Evolutionary conservation across 1,284 basidiomycete genomes (phyloP).

Genomic region (Erythrobasidium hasegawianum): DNA sequence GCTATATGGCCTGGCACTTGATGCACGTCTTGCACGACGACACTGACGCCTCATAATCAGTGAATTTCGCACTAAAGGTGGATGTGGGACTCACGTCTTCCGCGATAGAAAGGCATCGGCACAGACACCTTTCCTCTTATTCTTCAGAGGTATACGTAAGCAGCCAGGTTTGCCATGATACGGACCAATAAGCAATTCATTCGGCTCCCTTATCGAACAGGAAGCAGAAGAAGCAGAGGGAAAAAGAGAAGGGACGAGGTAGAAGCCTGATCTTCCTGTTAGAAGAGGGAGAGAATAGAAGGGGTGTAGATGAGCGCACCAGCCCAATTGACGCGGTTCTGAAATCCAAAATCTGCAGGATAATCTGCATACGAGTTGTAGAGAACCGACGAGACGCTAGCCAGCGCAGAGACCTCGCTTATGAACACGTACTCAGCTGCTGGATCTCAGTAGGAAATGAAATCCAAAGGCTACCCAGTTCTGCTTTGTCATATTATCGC

Average conservation of each 20-base stretch:
- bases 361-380: slow-evolving; percentile 34
- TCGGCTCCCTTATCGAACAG: slow-evolving; percentile 15
- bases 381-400: slow-evolving; percentile 29
- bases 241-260: slow-evolving; percentile 48
- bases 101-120: slow-evolving; percentile 47
- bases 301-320: slow-evolving; percentile 1
- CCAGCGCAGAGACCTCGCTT: slow-evolving; percentile 33
- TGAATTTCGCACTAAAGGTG: not conserved
- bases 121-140: slow-evolving; percentile 48
- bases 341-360: slow-evolving; percentile 3
- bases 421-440: slow-evolving; percentile 20
- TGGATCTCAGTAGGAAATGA: not conserved
- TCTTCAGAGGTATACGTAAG: slow-evolving; percentile 44
- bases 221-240: slow-evolving; percentile 38
- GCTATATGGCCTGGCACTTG: slow-evolving; percentile 50
- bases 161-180: slow-evolving; percentile 52
- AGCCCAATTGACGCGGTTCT: slow-evolving; percentile 28
- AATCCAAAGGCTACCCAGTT: slow-evolving; percentile 15
- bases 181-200: slow-evolving; percentile 49
- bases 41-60: slow-evolving; percentile 9
- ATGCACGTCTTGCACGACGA: slow-evolving; percentile 49
- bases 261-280: slow-evolving; percentile 47
- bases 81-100: slow-evolving; percentile 28
- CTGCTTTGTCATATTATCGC: slow-evolving; percentile 4
- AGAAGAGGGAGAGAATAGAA: not conserved